Base-by-base conservation (phyloP, 306 rosid genomes). In the Trifolium repens region DNA sequence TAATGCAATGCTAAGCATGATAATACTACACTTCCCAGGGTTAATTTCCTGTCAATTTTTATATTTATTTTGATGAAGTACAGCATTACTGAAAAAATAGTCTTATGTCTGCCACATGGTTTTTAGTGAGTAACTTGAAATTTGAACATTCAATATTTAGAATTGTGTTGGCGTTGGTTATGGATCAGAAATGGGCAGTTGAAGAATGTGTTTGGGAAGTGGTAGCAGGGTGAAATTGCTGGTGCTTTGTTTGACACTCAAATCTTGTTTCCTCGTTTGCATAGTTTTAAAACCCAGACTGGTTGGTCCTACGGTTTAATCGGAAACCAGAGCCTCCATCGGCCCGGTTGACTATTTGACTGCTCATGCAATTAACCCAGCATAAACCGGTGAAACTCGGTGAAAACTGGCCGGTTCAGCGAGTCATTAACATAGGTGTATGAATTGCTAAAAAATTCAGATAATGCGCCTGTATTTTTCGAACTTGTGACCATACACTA, bases 211-310 rank as follows among this genome's bases (percentile, higher is more conserved):
- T 22, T 9, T 37, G 42, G 43, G 66, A 57, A 35, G 49, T 57
- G 52, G 52, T 42, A 11, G 19, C 46, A 27, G 8, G 73, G 67
- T 71, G 68, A 61, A 60, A 40, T 62, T 47, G 64, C 73, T n/a
- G 10, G 60, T 72, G 74, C 65, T n/a, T 71, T 30, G 58, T 43
- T 67, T 24, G 2, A 32, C 67, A 69, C 50, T 60, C 49, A 35
- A 35, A 81, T 40, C 55, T 55, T 44, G 55, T 34, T 34, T 65
- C 69, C 37, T 72, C 74, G 7, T 50, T 65, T 42, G 34, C 34
- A 30, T 30, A 30, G 34, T 30, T 30, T 30, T 30, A 30, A 30
- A 30, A 30, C 34, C 5, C 34, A 4, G 34, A 30, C 34, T 30
- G 34, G 34, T 30, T 3, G 5, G 34, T 30, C 34, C 34, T 30